Percentiles rank a stretch among this genome's conserved stretches.
Evolutionary conservation across 73 alveolate species (phyloP).

Genomic region (Symbiodinium natans): DNA sequence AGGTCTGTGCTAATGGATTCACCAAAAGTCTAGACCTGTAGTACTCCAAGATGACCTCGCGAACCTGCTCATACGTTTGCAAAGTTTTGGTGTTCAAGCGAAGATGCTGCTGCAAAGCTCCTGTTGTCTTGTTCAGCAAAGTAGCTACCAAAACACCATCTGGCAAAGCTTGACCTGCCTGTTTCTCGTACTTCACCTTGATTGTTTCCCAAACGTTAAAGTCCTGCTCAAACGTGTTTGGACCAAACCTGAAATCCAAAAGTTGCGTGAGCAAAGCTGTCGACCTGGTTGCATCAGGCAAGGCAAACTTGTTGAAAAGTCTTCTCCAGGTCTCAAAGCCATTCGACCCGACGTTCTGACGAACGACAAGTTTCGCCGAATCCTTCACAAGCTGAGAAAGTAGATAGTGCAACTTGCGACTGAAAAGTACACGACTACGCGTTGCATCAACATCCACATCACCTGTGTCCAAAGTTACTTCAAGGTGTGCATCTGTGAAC

Average conservation of each 20-base stretch:
- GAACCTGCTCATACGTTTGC: background rate
- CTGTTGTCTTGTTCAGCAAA: slow-evolving; percentile 29
- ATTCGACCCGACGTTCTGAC: background rate
- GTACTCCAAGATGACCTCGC: slow-evolving; percentile 3
- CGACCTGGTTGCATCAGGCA: slow-evolving; percentile 26
- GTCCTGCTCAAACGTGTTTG: background rate
- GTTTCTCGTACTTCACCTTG: background rate
- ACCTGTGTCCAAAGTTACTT: background rate
- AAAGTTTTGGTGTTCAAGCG: background rate
- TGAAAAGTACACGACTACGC: background rate
- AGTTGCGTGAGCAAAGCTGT: background rate
- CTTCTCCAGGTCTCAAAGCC: slow-evolving; percentile 29
- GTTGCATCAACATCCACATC: background rate
- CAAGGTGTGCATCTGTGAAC: background rate
- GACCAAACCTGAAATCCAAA: background rate
- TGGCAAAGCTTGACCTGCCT: background rate
- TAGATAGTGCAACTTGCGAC: slow-evolving; percentile 15
- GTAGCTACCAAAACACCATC: slow-evolving; percentile 1
- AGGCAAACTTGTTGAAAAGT: background rate
- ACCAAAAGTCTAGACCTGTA: background rate
- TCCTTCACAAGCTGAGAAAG: background rate
- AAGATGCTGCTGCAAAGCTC: slow-evolving; percentile 25
- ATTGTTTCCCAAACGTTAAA: slow-evolving; percentile 10
- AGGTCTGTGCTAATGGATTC: too few species aligned
- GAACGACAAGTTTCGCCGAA: background rate